Conservation (phyloP, 2,329 filamentous ascomycete genomes). For the Colletotrichum australisinense region DNA sequence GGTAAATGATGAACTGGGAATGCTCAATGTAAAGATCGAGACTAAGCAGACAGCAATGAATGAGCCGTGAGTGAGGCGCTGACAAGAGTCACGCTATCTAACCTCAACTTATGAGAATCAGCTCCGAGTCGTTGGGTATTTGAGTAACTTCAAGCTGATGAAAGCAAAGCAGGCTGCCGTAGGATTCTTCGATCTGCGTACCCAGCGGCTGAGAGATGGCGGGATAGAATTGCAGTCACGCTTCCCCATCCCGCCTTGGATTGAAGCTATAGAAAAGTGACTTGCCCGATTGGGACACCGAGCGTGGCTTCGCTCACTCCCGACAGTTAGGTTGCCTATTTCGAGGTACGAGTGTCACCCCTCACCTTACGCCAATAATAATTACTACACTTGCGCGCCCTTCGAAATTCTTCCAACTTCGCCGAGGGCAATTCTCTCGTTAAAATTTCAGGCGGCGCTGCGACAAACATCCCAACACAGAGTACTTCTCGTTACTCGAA, state of each 20-base stretch:
- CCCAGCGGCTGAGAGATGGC: constrained; percentile 11
- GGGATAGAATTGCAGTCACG: background rate
- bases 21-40: background rate
- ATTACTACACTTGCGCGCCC: background rate
- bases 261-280: background rate
- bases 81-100: background rate
- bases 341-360: background rate
- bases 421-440: background rate
- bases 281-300: constrained; percentile 31
- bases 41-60: background rate
- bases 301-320: constrained; percentile 31
- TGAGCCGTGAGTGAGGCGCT: background rate
- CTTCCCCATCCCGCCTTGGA: background rate
- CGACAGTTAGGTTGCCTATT: background rate
- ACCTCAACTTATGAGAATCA: background rate
- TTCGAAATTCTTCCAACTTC: background rate
- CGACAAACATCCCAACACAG: no score
- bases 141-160: no score
- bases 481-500: background rate
- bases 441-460: background rate
- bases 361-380: background rate
- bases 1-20: no score
- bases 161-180: constrained; percentile 17
- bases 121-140: no score
- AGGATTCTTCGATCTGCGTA: background rate